phyloP scores from a whole-genome alignment of 164 flowering plant species.

The Dillenia turbinata region DNA sequence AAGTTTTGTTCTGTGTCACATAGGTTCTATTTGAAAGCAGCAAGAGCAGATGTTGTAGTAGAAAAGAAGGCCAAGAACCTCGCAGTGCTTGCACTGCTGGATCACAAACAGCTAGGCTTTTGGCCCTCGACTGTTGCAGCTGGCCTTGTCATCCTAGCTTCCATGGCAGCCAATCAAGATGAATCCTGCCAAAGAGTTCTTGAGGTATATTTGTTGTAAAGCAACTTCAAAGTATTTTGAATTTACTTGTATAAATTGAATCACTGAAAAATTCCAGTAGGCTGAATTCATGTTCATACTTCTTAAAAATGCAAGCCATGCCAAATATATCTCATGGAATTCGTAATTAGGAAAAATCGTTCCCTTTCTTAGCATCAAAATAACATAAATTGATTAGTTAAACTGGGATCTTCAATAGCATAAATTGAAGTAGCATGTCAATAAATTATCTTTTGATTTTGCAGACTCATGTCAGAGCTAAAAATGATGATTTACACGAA shows the following conservation, averaged over 20 bases:
- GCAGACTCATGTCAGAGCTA: constrained; percentile 77
- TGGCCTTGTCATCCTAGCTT: constrained; percentile 67
- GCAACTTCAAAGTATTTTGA: too few relatives aligned
- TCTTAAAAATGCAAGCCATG: too few relatives aligned
- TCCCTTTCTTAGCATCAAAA: too few relatives aligned
- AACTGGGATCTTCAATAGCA: too few relatives aligned
- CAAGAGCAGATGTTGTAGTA: constrained; percentile 48
- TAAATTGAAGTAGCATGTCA: too few relatives aligned
- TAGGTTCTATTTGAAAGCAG: constrained; percentile 89
- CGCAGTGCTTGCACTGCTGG: constrained; percentile 57
- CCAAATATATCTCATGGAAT: too few relatives aligned
- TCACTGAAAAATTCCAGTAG: too few relatives aligned
- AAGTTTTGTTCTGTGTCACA: not conserved
- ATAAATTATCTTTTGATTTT: constrained; percentile 13
- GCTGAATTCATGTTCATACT: too few relatives aligned
- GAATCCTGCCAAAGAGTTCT: constrained; percentile 44
- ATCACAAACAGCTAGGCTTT: constrained; percentile 51
- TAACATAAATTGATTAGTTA: too few relatives aligned
- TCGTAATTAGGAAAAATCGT: too few relatives aligned
- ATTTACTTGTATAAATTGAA: too few relatives aligned
- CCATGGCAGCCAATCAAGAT: constrained; percentile 40
- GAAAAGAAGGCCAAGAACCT: constrained; percentile 56
- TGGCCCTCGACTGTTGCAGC: constrained; percentile 97
- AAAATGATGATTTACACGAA: constrained; percentile 60
- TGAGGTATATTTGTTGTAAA: constrained; percentile 36